Evolutionary conservation across 164 flowering plant species (phyloP).

Genomic region (Nymphaea thermarum): DNA sequence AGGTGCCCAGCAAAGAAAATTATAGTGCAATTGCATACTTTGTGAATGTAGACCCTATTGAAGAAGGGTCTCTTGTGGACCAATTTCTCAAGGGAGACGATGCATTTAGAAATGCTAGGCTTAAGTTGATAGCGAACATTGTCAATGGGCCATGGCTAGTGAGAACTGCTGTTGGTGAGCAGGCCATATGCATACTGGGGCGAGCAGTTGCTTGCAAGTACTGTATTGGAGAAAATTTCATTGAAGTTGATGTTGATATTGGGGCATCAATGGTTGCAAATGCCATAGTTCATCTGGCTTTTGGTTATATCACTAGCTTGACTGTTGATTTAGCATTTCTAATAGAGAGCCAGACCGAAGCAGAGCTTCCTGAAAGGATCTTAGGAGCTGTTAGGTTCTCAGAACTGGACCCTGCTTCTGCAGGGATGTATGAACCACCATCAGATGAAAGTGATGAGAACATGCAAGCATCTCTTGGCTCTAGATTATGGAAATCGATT

Average conservation of each 20-base stretch:
- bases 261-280: slow-evolving; percentile 91
- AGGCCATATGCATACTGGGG: slow-evolving; percentile 81
- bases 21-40: slow-evolving; percentile 78
- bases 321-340: slow-evolving; percentile 89
- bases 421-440: slow-evolving; percentile 31
- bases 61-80: slow-evolving; percentile 57
- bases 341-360: slow-evolving; percentile 66
- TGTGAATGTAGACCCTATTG: slow-evolving; percentile 35
- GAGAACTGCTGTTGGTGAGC: slow-evolving; percentile 87
- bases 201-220: slow-evolving; percentile 79
- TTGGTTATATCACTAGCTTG: slow-evolving; percentile 68
- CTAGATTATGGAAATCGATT: slow-evolving; percentile 60
- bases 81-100: slow-evolving; percentile 76
- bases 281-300: slow-evolving; percentile 88
- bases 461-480: slow-evolving; percentile 35
- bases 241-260: slow-evolving; percentile 78
- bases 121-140: slow-evolving; percentile 84
- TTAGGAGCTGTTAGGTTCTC: slow-evolving; percentile 85
- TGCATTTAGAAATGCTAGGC: slow-evolving; percentile 54
- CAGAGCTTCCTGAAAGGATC: slow-evolving; percentile 77
- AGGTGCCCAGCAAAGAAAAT: slow-evolving; percentile 73
- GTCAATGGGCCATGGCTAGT: slow-evolving; percentile 96
- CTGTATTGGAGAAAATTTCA: slow-evolving; percentile 31
- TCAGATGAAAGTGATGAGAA: slow-evolving; percentile 10
- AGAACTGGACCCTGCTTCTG: slow-evolving; percentile 60